Evolutionary conservation across 2,329 filamentous ascomycete genomes (phyloP).

Genomic region (Orbilia blumenaviensis): DNA sequence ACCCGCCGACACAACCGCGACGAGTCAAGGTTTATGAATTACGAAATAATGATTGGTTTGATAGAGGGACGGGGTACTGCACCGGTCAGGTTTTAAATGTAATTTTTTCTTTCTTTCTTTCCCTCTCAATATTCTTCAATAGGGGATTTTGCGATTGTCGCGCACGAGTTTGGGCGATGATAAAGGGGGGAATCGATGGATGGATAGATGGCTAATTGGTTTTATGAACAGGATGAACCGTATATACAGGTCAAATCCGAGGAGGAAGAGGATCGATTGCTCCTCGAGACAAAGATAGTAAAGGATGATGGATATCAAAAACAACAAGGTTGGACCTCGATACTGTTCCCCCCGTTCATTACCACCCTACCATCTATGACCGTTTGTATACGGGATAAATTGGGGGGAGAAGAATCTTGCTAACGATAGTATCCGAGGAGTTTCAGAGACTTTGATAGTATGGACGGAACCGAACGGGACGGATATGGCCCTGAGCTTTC

Average conservation of each 20-base stretch:
- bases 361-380: too few species aligned
- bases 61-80: constrained; percentile 95
- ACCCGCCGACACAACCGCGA: constrained; percentile 61
- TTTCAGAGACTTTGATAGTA: constrained; percentile 89
- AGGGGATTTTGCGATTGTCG: too few species aligned
- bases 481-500: constrained; percentile 98
- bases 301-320: constrained; percentile 98
- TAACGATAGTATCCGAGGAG: constrained; percentile 57
- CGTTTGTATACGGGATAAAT: too few species aligned
- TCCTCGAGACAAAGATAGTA: constrained; percentile 87
- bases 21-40: constrained; percentile 99
- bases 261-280: constrained; percentile 81
- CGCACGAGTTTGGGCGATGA: background rate
- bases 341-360: too few species aligned
- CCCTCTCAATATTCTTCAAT: too few species aligned
- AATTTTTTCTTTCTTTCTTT: constrained; percentile 58
- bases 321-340: constrained; percentile 77
- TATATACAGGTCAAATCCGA: constrained; percentile 92
- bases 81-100: constrained; percentile 78
- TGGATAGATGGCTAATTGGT: background rate
- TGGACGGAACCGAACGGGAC: constrained; percentile 93
- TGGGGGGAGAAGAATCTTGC: too few species aligned
- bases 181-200: too few species aligned
- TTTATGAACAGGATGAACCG: constrained; percentile 74
- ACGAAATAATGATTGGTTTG: constrained; percentile 98